phyloP scores from a whole-genome alignment of 176 grass and related monocot species.

The Thalia dealbata region DNA sequence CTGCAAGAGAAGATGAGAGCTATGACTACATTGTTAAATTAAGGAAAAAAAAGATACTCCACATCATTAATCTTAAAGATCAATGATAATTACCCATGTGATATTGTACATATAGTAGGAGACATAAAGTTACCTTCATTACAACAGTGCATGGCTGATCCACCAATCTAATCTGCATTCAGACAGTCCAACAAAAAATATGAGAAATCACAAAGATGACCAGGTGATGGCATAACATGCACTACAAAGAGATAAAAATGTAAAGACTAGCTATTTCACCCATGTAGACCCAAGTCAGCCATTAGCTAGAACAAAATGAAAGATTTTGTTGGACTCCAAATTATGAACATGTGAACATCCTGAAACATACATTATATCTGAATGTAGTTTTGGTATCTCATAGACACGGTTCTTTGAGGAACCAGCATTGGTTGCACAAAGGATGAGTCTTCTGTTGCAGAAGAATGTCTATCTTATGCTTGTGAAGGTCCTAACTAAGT shows the following conservation, averaged over 20 bases:
- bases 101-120: neutral
- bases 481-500: too few species aligned
- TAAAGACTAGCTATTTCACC: neutral
- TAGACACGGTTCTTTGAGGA: too few species aligned
- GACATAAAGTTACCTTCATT: conserved; percentile 43
- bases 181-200: neutral
- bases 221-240: neutral
- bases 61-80: neutral
- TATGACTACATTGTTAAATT: neutral
- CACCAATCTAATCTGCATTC: conserved; percentile 43
- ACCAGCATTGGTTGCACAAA: too few species aligned
- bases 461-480: too few species aligned
- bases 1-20: conserved; percentile 24
- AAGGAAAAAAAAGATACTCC: neutral
- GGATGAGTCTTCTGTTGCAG: too few species aligned
- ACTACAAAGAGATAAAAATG: neutral
- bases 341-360: too few species aligned
- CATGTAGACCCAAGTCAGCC: too few species aligned
- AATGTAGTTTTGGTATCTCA: too few species aligned
- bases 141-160: conserved; percentile 50
- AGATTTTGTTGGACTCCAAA: too few species aligned
- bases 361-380: too few species aligned
- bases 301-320: too few species aligned
- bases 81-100: neutral
- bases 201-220: neutral